These are phyloP conservation scores for Danielozyma ontarioensis DNA, from an alignment of 805 yeast species.

Conservation along the genomic window DNA sequence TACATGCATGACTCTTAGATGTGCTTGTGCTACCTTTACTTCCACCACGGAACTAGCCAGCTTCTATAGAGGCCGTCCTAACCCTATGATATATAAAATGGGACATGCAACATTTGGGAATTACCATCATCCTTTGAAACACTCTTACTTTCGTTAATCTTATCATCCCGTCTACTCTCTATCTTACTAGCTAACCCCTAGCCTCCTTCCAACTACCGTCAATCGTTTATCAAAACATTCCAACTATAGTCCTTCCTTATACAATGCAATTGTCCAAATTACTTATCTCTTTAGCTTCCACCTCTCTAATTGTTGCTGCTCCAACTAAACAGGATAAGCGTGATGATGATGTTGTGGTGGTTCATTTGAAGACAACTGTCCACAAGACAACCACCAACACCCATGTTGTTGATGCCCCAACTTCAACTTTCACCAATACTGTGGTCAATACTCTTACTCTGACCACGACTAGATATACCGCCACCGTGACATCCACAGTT, in stretches of 20 bases:
- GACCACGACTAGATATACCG: conserved; percentile 38
- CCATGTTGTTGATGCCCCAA: conserved; percentile 25
- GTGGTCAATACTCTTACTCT: conserved; percentile 26
- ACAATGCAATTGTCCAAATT: conserved; percentile 24
- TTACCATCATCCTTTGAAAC: no score
- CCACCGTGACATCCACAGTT: conserved; percentile 39
- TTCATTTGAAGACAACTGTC: conserved; percentile 30
- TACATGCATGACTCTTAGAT: no score
- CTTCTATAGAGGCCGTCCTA: no score
- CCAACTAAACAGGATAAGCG: conserved; percentile 11
- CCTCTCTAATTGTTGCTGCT: conserved; percentile 18
- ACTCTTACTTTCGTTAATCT: no score
- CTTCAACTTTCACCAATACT: conserved; percentile 24
- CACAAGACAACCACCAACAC: conserved; percentile 29
- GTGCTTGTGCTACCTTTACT: no score
- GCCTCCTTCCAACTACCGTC: conserved; percentile 7
- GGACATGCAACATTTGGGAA: no score
- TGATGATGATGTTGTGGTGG: conserved; percentile 23
- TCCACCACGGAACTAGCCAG: no score
- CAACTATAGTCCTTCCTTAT: conserved; percentile 16
- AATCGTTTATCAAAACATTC: conserved; percentile 9
- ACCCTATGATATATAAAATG: no score
- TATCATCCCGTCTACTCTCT: no score
- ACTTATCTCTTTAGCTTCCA: conserved; percentile 12
- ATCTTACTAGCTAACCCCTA: no score